Evolutionary conservation across 352 stramenopile species (phyloP).

Genomic region (Phytophthora fragariae): DNA sequence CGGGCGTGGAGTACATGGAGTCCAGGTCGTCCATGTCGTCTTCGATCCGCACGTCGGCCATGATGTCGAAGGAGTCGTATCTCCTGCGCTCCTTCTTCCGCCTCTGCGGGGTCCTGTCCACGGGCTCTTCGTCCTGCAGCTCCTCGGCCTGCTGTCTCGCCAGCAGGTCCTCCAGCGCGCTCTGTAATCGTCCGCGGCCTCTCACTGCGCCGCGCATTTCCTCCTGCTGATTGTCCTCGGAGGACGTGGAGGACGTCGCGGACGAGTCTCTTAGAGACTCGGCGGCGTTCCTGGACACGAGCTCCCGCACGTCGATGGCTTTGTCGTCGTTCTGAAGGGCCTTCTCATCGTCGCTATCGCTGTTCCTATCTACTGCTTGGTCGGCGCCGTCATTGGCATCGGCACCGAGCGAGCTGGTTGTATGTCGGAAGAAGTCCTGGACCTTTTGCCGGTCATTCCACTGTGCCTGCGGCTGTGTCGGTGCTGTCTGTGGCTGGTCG

Average conservation of each 20-base stretch:
- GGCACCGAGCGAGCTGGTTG: conserved; percentile 26
- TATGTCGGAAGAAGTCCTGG: conserved; percentile 66
- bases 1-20: conserved; percentile 35
- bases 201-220: conserved; percentile 8
- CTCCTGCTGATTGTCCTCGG: conserved; percentile 38
- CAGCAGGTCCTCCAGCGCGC: conserved; percentile 30
- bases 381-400: background rate
- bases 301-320: conserved; percentile 64
- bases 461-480: conserved; percentile 22
- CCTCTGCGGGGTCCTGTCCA: conserved; percentile 14
- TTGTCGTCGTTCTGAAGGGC: conserved; percentile 56
- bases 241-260: conserved; percentile 44
- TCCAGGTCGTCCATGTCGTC: conserved; percentile 38
- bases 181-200: conserved; percentile 29
- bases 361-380: too few species aligned
- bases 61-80: conserved; percentile 45
- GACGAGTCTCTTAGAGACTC: conserved; percentile 23
- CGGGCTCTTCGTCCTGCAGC: conserved; percentile 23
- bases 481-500: too few species aligned
- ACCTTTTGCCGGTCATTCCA: conserved; percentile 68
- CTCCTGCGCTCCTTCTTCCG: conserved; percentile 34
- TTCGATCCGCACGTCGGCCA: conserved; percentile 34
- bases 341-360: conserved; percentile 25
- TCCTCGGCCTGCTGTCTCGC: conserved; percentile 31
- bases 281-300: conserved; percentile 46